Conservation (phyloP, 371 early-diverging fungal species). For the Mucor plumbeus region DNA sequence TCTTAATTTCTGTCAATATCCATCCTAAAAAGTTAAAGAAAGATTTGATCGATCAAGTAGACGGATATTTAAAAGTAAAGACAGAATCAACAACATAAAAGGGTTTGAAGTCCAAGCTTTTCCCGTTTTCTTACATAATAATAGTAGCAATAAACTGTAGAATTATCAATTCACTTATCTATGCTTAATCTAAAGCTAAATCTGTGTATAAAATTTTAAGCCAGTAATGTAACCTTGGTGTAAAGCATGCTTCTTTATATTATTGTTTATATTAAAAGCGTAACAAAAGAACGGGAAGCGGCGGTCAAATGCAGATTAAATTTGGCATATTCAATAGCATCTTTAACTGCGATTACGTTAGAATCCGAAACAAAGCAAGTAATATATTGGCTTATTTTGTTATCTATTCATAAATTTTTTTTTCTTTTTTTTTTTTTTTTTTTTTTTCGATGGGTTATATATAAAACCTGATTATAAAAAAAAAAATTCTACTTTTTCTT, state of each 20-base stretch:
- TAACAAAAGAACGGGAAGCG: slow-evolving; percentile 6
- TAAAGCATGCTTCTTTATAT: background rate
- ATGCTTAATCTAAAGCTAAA: background rate
- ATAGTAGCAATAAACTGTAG: background rate
- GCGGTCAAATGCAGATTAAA: slow-evolving; percentile 5
- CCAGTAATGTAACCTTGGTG: background rate
- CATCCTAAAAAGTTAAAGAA: slow-evolving; percentile 53
- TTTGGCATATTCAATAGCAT: background rate
- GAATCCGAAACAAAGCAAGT: slow-evolving; percentile 15
- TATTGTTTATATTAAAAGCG: background rate
- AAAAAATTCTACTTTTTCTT: background rate
- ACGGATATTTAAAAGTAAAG: slow-evolving; percentile 17
- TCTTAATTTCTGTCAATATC: slow-evolving; percentile 42
- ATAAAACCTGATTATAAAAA: background rate
- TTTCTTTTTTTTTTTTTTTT: slow-evolving; percentile 9
- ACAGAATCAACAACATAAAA: slow-evolving; percentile 10
- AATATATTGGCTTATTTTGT: background rate
- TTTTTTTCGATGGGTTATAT: background rate
- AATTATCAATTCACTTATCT: slow-evolving; percentile 5
- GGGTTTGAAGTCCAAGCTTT: background rate
- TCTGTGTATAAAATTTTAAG: background rate
- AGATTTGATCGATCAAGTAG: slow-evolving; percentile 54
- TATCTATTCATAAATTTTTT: slow-evolving; percentile 23
- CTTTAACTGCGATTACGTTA: slow-evolving; percentile 31
- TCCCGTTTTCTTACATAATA: slow-evolving; percentile 4